phyloP scores from a whole-genome alignment of 2,329 filamentous ascomycete species.

The Microcyclospora tardicrescens region DNA sequence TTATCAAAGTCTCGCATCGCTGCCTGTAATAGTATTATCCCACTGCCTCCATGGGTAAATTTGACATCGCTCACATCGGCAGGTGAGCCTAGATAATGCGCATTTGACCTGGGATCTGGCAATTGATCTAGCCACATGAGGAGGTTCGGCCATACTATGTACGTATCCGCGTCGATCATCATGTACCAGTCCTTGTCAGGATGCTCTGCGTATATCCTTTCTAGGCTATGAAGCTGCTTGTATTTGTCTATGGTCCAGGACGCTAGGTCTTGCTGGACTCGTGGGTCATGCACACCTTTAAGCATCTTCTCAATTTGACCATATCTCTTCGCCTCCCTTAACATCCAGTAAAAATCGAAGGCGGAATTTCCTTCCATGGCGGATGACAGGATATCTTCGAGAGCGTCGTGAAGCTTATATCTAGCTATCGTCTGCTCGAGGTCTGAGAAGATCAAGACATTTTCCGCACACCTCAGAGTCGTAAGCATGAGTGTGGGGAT shows the following conservation, averaged over 20 bases:
- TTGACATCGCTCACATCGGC: slow-evolving; percentile 24
- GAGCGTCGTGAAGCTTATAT: slow-evolving; percentile 22
- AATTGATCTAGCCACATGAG: slow-evolving; percentile 45
- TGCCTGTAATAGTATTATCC: slow-evolving; percentile 32
- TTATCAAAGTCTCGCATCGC: slow-evolving; percentile 28
- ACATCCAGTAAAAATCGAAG: slow-evolving; percentile 25
- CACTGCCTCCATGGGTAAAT: slow-evolving; percentile 32
- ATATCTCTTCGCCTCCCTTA: slow-evolving; percentile 19
- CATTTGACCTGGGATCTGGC: too few species aligned
- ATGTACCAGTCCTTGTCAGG: slow-evolving; percentile 44
- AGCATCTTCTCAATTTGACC: slow-evolving; percentile 3
- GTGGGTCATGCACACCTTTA: slow-evolving; percentile 8
- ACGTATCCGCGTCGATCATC: slow-evolving; percentile 48
- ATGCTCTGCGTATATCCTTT: slow-evolving; percentile 19
- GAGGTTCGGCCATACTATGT: slow-evolving; percentile 41
- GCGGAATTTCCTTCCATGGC: slow-evolving; percentile 21
- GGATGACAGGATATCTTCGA: slow-evolving; percentile 19
- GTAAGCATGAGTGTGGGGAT: slow-evolving; percentile 43
- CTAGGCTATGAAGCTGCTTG: slow-evolving; percentile 43
- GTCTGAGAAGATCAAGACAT: slow-evolving; percentile 48
- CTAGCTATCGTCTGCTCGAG: slow-evolving; percentile 40
- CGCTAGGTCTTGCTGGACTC: slow-evolving; percentile 12
- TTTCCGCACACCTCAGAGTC: slow-evolving; percentile 42
- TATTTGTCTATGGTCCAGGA: slow-evolving; percentile 33
- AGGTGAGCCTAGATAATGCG: slow-evolving; percentile 38